Base-by-base conservation (phyloP, 192 early-diverging fungal genomes). In the Coemansia sp. region DNA sequence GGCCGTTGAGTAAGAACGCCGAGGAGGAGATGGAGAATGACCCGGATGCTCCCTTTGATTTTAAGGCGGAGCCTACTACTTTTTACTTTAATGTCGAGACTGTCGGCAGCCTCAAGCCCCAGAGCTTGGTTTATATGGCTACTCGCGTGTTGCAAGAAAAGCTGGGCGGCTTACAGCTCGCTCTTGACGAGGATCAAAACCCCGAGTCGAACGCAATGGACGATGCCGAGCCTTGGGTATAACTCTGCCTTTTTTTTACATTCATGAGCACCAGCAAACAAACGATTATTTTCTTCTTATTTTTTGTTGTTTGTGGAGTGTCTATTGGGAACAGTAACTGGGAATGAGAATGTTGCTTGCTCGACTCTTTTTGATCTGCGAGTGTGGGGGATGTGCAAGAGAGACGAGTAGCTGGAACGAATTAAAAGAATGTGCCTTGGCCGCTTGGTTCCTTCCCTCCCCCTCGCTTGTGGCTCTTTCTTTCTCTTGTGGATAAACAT, bases 61-160 rank as follows among this genome's bases (percentile, higher is more conserved):
- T 83, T 42, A 94, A 89, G 59, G 91, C 90, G 13, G 91, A 88
- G 70, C 92, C 92, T 3, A 89, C 87, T 28, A 78, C 79, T 35
- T 94, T 88, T 59, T 94, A 94, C 67, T 88, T 91, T 69, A 84
- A 85, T 58, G 77, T 90, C 20, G 92, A 94, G 86, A 91, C 92
- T 8, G 86, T 91, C 34, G 92, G 92, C 40, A 88, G 86, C 50
- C 74, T 93, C 70, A 79, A 86, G 38, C 90, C 92, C 7, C 90
- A 91, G 72, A 84, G 84, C 5, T 86, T 93, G 18, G 86, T 91
- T 20, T 78, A 83, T 33, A 86, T 82, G 65, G 89, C 88, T 2
- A 88, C 90, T 62, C 83, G 88, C 4, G 87, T 87, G 35, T 68
- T 93, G 65, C 85, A 88, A 46, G 92, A 91, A 50, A 91, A 91